A percentile compares a stretch with the other conserved stretches of the same genome.
Conservation (phyloP, 2,329 filamentous ascomycete genomes). For the Aspergillus sp. region DNA sequence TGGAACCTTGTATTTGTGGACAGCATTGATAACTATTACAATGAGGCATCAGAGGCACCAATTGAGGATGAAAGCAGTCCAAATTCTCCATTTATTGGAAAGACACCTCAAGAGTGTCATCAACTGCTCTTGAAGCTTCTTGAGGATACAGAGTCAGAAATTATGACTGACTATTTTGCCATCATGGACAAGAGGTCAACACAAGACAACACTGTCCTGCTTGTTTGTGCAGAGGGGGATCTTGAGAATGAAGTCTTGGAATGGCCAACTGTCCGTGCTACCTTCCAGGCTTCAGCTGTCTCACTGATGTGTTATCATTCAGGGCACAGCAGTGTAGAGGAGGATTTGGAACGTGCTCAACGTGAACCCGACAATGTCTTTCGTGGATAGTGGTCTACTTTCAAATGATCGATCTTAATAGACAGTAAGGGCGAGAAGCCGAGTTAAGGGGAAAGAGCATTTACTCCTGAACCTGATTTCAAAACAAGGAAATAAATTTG, state of each 20-base stretch:
- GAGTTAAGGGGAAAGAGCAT: not conserved
- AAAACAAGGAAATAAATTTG: no score
- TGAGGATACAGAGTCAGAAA: slow-evolving; percentile 1
- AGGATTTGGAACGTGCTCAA: slow-evolving; percentile 1
- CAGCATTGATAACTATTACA: slow-evolving; percentile 1
- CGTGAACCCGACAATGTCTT: slow-evolving; percentile 1
- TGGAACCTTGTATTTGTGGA: slow-evolving; percentile 1
- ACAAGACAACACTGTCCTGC: not conserved
- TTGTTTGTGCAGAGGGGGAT: not conserved
- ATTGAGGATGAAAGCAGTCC: not conserved
- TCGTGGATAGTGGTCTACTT: not conserved
- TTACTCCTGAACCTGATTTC: no score
- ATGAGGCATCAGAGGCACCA: slow-evolving; percentile 1
- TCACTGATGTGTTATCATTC: not conserved
- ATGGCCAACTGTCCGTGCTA: not conserved
- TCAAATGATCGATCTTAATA: slow-evolving; percentile 1
- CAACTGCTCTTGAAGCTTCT: slow-evolving; percentile 1
- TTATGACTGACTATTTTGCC: not conserved
- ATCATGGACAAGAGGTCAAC: slow-evolving; percentile 1
- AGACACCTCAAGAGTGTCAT: slow-evolving; percentile 1
- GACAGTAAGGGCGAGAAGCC: not conserved
- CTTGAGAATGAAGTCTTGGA: not conserved
- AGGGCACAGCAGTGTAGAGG: not conserved
- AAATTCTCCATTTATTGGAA: slow-evolving; percentile 1
- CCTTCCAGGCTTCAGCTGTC: not conserved